Evolutionary conservation across 129 eudicot species (phyloP), one percentile per base, ranked within the genome.

Genomic region (Helianthus tuberosus): DNA sequence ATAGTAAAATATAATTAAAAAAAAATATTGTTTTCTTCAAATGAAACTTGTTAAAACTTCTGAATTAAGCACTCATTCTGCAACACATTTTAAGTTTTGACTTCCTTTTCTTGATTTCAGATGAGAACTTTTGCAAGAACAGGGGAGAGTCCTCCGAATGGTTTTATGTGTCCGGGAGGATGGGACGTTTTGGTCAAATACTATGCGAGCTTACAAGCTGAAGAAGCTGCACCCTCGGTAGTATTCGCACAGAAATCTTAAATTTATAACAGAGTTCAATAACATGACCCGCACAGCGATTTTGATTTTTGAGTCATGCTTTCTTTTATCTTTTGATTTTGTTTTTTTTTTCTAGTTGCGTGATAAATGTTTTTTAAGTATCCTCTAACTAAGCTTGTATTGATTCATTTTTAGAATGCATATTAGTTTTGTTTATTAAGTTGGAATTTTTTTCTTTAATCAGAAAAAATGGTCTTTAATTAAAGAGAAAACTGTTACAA

Each of bases 121-220:
- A 93, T 89, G 98, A 68, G 98, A 61, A 74, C 90, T 32, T 87
- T 48, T 72, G 98, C 98, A 75, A 87, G 87, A 84, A 89, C 80
- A 12, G 96, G 96, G 4, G 98, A 93, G 78, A 89, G 81, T 81
- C 98, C 98, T 62, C 96, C 98, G 4, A 86, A 93, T 74, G 98
- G 98, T 59, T 93, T 93, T 68, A 93, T 89, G 96, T 93, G 96
- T 72, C 95, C 95, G 0, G 89, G 89, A 8, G 92, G 97, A 77
- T 91, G 97, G 92, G 78, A 91, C 10, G 92, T 88, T 38, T 77
- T 91, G 69, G 95, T 88, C 39, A 84, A 80, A 69, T 88, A 91
- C 72, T 91, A 91, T 39, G 91, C 80, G 12, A 86, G 89, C 75
- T 72, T 88, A 78, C 94, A 87, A 83, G 78, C 85, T 11, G 86